Conservation (phyloP, 495 filamentous ascomycete genomes). For the Penicillium daleae region DNA sequence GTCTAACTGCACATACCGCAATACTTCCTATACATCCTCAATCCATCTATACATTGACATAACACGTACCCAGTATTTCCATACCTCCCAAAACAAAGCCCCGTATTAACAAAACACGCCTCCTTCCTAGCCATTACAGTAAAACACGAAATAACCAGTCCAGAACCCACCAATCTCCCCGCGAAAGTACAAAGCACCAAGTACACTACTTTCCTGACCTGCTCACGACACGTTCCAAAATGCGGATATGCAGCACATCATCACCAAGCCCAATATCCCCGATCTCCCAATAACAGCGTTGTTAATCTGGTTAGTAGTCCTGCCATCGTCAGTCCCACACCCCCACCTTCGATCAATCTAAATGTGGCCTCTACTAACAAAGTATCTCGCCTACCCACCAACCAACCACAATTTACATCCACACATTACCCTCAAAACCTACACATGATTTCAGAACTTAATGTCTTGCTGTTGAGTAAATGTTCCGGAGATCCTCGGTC, state of each 20-base stretch:
- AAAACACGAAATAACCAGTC: background rate
- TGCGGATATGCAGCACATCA: background rate
- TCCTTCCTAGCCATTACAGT: background rate
- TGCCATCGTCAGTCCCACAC: background rate
- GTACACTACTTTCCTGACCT: background rate
- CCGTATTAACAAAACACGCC: background rate
- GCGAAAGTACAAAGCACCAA: background rate
- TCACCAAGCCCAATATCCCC: background rate
- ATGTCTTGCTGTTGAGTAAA: background rate
- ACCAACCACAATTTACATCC: background rate
- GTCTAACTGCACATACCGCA: no score
- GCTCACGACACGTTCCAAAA: background rate
- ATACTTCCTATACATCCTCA: background rate
- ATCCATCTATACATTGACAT: no score
- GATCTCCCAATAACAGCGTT: slow-evolving; percentile 5
- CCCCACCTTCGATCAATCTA: background rate
- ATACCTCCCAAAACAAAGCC: background rate
- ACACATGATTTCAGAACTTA: background rate
- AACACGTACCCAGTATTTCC: background rate
- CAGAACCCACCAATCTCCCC: background rate
- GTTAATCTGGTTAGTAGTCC: background rate
- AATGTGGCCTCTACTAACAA: no score
- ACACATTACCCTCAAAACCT: background rate
- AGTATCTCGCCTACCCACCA: no score
- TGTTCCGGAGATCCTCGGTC: slow-evolving; percentile 2